A percentile compares a stretch with the other conserved stretches of the same genome.
phyloP scores from a whole-genome alignment of 257 asterid genomes.

The Pogostemon cablin region DNA sequence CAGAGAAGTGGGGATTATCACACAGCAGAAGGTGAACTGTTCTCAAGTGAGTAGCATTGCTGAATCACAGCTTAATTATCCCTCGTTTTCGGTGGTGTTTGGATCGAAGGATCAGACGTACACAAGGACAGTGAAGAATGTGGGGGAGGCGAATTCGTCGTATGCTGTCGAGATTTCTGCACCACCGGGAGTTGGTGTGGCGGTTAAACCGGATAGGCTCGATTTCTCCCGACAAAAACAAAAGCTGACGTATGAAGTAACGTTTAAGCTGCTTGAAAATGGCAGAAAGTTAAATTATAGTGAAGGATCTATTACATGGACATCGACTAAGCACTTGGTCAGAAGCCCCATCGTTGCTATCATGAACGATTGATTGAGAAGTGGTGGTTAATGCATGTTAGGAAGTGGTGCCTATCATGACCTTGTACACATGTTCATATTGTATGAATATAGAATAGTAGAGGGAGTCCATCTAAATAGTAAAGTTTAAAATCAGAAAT shows the following conservation, averaged over 20 bases:
- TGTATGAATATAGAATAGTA: no score
- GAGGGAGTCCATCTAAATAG: no score
- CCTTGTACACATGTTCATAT: no score
- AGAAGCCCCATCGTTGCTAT: constrained; percentile 38
- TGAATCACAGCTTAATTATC: constrained; percentile 32
- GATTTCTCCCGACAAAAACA: constrained; percentile 9
- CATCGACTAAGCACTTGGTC: constrained; percentile 24
- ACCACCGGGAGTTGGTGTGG: constrained; percentile 18
- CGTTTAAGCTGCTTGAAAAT: background rate
- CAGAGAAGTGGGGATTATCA: background rate
- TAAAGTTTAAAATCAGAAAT: no score
- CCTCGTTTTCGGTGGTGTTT: constrained; percentile 10
- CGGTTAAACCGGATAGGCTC: constrained; percentile 15
- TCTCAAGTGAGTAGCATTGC: background rate
- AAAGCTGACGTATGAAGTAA: constrained; percentile 20
- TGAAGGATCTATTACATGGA: constrained; percentile 36
- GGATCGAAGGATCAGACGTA: constrained; percentile 18
- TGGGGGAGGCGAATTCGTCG: constrained; percentile 23
- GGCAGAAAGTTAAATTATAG: background rate
- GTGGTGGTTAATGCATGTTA: background rate
- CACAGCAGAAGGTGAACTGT: constrained; percentile 24
- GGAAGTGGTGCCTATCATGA: no score
- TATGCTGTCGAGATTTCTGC: constrained; percentile 25
- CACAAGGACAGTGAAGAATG: constrained; percentile 35
- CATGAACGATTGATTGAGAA: constrained; percentile 13